Conservation (phyloP, 345 rosid genomes). For the Turritis glabra region DNA sequence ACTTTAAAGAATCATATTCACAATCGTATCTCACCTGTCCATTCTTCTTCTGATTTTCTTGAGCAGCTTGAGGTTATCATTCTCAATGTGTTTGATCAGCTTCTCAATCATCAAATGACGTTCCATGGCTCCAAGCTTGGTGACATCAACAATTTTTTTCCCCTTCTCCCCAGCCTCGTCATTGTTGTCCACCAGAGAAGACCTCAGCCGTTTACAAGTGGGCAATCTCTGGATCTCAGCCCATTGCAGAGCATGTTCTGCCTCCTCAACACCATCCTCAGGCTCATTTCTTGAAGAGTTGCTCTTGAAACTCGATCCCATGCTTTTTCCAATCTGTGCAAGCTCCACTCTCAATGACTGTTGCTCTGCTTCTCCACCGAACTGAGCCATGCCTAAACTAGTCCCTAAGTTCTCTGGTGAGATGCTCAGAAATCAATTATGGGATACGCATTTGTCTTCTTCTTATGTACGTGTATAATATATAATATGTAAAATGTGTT, state of each 20-base stretch:
- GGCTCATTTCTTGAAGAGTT: constrained; percentile 34
- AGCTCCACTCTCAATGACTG: constrained; percentile 53
- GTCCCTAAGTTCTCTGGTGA: neutral
- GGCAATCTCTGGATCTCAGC: constrained; percentile 73
- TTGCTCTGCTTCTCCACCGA: constrained; percentile 45
- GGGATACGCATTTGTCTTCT: neutral
- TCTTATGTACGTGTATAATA: neutral
- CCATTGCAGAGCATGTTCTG: constrained; percentile 58
- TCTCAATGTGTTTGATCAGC: constrained; percentile 64
- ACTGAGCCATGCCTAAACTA: constrained; percentile 45
- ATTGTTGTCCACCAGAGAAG: constrained; percentile 47
- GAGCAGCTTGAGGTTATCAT: constrained; percentile 64
- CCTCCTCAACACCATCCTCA: constrained; percentile 29
- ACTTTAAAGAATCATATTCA: neutral
- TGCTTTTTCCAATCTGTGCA: constrained; percentile 55
- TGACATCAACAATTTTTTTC: constrained; percentile 50
- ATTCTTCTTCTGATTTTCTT: constrained; percentile 51
- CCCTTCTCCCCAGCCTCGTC: constrained; percentile 17
- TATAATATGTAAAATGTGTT: neutral
- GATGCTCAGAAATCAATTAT: neutral
- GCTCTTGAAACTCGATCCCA: constrained; percentile 49
- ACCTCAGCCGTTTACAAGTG: constrained; percentile 55
- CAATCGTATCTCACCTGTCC: constrained; percentile 46
- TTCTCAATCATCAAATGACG: constrained; percentile 58
- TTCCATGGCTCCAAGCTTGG: constrained; percentile 58